phyloP scores from a whole-genome alignment of 805 yeast species.

The Debaryomyces hansenii region DNA sequence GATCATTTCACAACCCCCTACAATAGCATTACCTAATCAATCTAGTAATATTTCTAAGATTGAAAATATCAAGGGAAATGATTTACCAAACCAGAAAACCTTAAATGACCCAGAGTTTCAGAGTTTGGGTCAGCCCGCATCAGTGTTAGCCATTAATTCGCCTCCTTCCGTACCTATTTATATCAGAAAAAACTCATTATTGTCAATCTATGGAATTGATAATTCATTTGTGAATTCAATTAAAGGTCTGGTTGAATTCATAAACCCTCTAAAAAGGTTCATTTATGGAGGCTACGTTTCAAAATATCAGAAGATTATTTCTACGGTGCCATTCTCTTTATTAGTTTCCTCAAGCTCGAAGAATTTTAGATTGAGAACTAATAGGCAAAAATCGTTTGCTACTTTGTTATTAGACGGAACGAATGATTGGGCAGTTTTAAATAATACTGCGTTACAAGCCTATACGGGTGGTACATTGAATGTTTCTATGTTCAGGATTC shows the following conservation, averaged over 20 bases:
- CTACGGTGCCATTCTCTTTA: slow-evolving; percentile 47
- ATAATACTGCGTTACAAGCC: slow-evolving; percentile 47
- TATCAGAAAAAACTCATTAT: slow-evolving; percentile 48
- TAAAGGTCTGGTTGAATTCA: slow-evolving; percentile 26
- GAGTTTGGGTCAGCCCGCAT: slow-evolving; percentile 49
- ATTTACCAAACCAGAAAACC: slow-evolving; percentile 15
- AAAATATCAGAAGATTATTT: slow-evolving; percentile 47
- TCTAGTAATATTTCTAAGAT: slow-evolving; percentile 7
- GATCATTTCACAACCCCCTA: slow-evolving; percentile 9
- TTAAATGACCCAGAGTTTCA: slow-evolving; percentile 32
- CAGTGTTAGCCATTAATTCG: slow-evolving; percentile 48
- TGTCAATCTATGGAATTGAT: slow-evolving; percentile 43
- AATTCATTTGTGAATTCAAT: slow-evolving; percentile 16
- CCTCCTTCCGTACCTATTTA: slow-evolving; percentile 61
- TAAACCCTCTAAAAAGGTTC: slow-evolving; percentile 42
- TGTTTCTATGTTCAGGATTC: slow-evolving; percentile 37
- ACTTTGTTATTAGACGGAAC: slow-evolving; percentile 55
- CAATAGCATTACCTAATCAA: slow-evolving; percentile 1
- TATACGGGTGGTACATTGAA: slow-evolving; percentile 54
- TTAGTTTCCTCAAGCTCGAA: slow-evolving; percentile 41
- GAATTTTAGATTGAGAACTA: slow-evolving; percentile 11
- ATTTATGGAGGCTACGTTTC: slow-evolving; percentile 45
- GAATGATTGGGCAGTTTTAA: slow-evolving; percentile 61
- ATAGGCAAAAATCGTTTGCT: slow-evolving; percentile 40
- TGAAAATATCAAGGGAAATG: slow-evolving; percentile 10